Conservation (phyloP, 2,329 filamentous ascomycete species). For the Lachnellula subtilissima region DNA sequence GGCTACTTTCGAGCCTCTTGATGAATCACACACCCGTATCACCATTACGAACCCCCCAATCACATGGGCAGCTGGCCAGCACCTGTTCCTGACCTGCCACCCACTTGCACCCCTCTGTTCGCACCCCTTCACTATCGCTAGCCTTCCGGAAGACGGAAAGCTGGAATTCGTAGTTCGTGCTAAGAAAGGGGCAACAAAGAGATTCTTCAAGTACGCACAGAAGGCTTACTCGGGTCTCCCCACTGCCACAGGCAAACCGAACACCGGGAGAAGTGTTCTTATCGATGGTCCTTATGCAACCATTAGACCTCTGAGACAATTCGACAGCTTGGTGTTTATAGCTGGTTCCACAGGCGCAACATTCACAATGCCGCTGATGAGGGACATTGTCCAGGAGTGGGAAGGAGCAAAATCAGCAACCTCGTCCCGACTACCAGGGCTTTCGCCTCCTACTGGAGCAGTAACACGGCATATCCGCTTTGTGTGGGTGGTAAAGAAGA, state of each 20-base stretch:
- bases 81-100: conserved; percentile 57
- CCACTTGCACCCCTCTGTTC: conserved; percentile 52
- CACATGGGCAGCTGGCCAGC: conserved; percentile 57
- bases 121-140: conserved; percentile 61
- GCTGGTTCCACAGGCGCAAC: conserved; percentile 60
- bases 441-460: conserved; percentile 22
- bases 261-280: conserved; percentile 35
- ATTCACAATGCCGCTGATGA: conserved; percentile 86
- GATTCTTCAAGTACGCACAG: conserved; percentile 46
- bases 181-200: conserved; percentile 47
- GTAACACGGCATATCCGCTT: conserved; percentile 48
- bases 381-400: conserved; percentile 52
- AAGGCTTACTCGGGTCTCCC: conserved; percentile 32
- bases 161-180: conserved; percentile 54
- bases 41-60: conserved; percentile 51
- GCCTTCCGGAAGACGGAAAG: conserved; percentile 48
- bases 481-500: conserved; percentile 55
- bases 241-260: conserved; percentile 11
- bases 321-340: conserved; percentile 55
- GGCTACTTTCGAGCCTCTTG: conserved; percentile 44
- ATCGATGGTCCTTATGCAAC: conserved; percentile 52
- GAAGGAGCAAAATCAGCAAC: conserved; percentile 37
- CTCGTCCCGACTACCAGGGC: conserved; percentile 6
- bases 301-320: conserved; percentile 49
- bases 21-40: conserved; percentile 52